Evolutionary conservation across 2,329 filamentous ascomycete genomes (phyloP).

Genomic region (Pseudonectria foliicola): DNA sequence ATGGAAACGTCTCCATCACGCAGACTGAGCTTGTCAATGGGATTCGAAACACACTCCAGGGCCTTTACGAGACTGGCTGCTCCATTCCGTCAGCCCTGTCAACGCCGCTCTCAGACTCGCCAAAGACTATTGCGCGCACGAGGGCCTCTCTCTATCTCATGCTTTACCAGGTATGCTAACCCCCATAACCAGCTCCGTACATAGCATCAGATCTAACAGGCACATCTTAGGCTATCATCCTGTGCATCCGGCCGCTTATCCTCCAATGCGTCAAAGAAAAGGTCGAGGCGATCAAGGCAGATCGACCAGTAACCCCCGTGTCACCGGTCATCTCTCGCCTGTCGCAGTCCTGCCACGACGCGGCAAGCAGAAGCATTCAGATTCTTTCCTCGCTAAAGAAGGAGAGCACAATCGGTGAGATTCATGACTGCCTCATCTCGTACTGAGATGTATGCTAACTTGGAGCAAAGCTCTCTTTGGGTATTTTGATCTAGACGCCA

Average conservation of each 20-base stretch:
- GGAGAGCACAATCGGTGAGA: constrained; percentile 16
- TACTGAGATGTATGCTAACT: neutral
- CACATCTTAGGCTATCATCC: constrained; percentile 19
- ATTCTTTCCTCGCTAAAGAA: constrained; percentile 16
- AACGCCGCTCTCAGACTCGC: constrained; percentile 17
- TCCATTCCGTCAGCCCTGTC: constrained; percentile 17
- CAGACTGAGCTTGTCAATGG: constrained; percentile 20
- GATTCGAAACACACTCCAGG: constrained; percentile 15
- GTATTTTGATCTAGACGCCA: constrained; percentile 22
- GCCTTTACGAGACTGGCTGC: constrained; percentile 16
- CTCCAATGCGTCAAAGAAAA: constrained; percentile 24
- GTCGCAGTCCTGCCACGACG: constrained; percentile 19
- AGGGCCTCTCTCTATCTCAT: constrained; percentile 21
- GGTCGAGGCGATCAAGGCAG: constrained; percentile 11
- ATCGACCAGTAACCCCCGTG: constrained; percentile 5
- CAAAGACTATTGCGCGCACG: constrained; percentile 15
- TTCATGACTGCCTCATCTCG: neutral
- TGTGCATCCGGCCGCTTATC: constrained; percentile 22
- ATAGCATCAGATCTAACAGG: neutral
- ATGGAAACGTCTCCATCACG: constrained; percentile 17
- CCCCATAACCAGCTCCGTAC: neutral
- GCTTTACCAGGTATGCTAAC: constrained; percentile 18
- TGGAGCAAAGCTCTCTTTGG: constrained; percentile 17
- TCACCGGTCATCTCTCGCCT: constrained; percentile 14
- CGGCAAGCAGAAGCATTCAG: constrained; percentile 19